phyloP scores from a whole-genome alignment of 2,329 filamentous ascomycete species.

The Fusarium tupiense region DNA sequence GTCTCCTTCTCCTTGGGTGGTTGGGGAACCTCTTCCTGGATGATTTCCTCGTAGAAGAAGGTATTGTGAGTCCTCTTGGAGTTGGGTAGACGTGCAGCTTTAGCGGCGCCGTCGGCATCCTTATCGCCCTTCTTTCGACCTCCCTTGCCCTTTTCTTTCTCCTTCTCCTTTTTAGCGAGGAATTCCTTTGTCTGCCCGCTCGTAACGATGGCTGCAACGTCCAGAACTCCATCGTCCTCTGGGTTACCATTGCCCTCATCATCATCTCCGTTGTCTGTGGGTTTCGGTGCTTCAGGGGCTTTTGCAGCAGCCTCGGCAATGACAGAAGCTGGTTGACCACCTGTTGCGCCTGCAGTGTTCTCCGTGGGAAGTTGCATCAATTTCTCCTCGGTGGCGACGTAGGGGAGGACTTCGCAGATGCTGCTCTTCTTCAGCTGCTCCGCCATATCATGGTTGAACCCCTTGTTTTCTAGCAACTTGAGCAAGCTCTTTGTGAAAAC shows the following conservation, averaged over 20 bases:
- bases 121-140: slow-evolving; percentile 63
- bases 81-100: slow-evolving; percentile 73
- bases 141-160: slow-evolving; percentile 72
- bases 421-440: slow-evolving; percentile 75
- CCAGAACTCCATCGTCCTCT: slow-evolving; percentile 77
- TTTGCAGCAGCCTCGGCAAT: slow-evolving; percentile 46
- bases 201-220: slow-evolving; percentile 86
- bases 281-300: slow-evolving; percentile 51
- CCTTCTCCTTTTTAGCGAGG: slow-evolving; percentile 82
- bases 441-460: slow-evolving; percentile 72
- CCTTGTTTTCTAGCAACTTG: slow-evolving; percentile 69
- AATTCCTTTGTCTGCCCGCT: slow-evolving; percentile 85
- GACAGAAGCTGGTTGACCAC: slow-evolving; percentile 12
- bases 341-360: slow-evolving; percentile 44
- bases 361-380: slow-evolving; percentile 62
- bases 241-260: slow-evolving; percentile 55
- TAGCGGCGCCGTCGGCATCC: slow-evolving; percentile 64
- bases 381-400: slow-evolving; percentile 55
- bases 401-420: slow-evolving; percentile 74
- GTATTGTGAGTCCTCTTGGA: slow-evolving; percentile 73
- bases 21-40: slow-evolving; percentile 61
- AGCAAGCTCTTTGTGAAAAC: slow-evolving; percentile 81
- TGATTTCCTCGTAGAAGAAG: slow-evolving; percentile 78
- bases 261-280: slow-evolving; percentile 49
- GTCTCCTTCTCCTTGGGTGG: slow-evolving; percentile 48